phyloP scores from a whole-genome alignment of 2,329 filamentous ascomycete species.

The Mycosphaerella sp. region DNA sequence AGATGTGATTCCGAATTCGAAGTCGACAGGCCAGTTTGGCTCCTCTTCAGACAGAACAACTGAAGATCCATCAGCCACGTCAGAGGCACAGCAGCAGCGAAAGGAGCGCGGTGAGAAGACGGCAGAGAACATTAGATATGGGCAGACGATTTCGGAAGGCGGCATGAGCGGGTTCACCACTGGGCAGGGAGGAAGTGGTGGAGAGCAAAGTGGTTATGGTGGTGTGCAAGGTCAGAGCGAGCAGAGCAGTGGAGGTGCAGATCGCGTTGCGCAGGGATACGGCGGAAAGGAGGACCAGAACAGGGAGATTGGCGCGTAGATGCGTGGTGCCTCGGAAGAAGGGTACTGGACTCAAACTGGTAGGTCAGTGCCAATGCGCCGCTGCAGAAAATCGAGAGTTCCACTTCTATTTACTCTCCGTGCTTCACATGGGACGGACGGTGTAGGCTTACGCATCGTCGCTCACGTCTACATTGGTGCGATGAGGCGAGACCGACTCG shows the following conservation, averaged over 20 bases:
- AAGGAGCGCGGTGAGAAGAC: slow-evolving; percentile 39
- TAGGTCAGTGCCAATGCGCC: no score
- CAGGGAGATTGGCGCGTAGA: neutral
- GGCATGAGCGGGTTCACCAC: slow-evolving; percentile 51
- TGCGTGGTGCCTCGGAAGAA: neutral
- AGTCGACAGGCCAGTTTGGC: slow-evolving; percentile 52
- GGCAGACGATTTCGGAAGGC: slow-evolving; percentile 50
- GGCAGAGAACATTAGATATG: slow-evolving; percentile 50
- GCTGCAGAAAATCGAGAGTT: no score
- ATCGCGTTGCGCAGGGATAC: neutral
- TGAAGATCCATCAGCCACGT: slow-evolving; percentile 31
- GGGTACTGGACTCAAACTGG: no score
- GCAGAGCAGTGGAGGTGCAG: slow-evolving; percentile 33
- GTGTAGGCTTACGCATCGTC: no score
- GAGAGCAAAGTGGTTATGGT: slow-evolving; percentile 35
- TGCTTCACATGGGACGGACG: no score
- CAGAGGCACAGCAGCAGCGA: slow-evolving; percentile 31
- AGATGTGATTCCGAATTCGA: slow-evolving; percentile 46
- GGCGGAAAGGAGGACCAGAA: neutral
- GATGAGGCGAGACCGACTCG: no score
- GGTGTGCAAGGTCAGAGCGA: slow-evolving; percentile 23
- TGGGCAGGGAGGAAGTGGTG: slow-evolving; percentile 33
- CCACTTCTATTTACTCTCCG: no score
- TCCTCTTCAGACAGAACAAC: slow-evolving; percentile 20
- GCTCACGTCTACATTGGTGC: no score